Conservation (phyloP, 164 flowering plant genomes). For the Aristolochia californica region DNA sequence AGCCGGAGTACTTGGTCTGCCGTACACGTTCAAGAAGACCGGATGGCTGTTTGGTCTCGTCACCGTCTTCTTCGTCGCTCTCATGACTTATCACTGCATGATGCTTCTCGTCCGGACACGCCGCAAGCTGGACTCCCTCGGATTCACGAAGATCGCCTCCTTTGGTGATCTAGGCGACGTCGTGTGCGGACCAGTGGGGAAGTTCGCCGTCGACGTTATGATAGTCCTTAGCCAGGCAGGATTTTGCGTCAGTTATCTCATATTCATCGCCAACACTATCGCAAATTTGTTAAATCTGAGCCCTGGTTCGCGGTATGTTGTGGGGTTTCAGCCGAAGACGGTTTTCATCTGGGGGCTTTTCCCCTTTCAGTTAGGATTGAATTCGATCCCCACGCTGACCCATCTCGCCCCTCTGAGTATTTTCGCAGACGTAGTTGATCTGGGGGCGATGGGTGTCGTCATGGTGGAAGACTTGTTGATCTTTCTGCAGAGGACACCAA, state of each 20-base stretch:
- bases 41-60: slow-evolving; percentile 52
- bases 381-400: slow-evolving; percentile 67
- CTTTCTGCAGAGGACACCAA: slow-evolving; percentile 20
- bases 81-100: slow-evolving; percentile 60
- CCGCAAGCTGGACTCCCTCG: slow-evolving; percentile 24
- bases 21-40: slow-evolving; percentile 63
- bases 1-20: slow-evolving; percentile 80
- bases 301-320: background rate
- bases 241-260: slow-evolving; percentile 38
- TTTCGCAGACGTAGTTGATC: slow-evolving; percentile 77
- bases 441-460: slow-evolving; percentile 79
- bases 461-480: slow-evolving; percentile 60
- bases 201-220: slow-evolving; percentile 39
- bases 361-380: slow-evolving; percentile 73
- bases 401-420: slow-evolving; percentile 88
- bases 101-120: slow-evolving; percentile 53
- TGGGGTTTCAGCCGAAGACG: slow-evolving; percentile 22
- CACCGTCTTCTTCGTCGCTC: slow-evolving; percentile 37
- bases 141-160: slow-evolving; percentile 23
- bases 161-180: slow-evolving; percentile 49
- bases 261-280: slow-evolving; percentile 52
- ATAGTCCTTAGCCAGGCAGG: slow-evolving; percentile 54
- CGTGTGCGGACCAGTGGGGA: slow-evolving; percentile 40
- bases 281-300: slow-evolving; percentile 25
- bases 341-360: slow-evolving; percentile 58